Conservation (phyloP, 2,329 filamentous ascomycete species). For the Sarocladium kiliense region DNA sequence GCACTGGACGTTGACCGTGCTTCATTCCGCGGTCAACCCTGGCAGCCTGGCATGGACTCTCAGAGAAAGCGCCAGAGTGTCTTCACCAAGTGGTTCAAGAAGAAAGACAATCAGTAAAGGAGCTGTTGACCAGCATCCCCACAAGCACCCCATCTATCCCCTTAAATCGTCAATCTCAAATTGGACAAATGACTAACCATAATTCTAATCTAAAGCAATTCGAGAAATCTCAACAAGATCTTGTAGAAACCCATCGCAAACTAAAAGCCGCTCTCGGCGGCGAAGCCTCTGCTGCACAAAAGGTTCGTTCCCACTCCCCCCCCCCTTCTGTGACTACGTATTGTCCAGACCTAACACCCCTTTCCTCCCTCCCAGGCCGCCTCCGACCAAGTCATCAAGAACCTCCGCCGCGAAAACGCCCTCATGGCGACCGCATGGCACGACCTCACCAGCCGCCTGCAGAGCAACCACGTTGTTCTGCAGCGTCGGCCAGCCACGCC, state of each 20-base stretch:
- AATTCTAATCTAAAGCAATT: slow-evolving; percentile 40
- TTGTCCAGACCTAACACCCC: slow-evolving; percentile 1
- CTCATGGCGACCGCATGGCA: slow-evolving; percentile 84
- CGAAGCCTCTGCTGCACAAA: slow-evolving; percentile 43
- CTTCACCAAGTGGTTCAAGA: not conserved
- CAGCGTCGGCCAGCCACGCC: slow-evolving; percentile 70
- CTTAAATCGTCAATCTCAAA: not conserved
- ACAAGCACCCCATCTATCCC: not conserved
- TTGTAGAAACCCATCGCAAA: slow-evolving; percentile 48
- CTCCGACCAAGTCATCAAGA: slow-evolving; percentile 54
- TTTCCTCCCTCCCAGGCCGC: slow-evolving; percentile 45
- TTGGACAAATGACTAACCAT: not conserved
- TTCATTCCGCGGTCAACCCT: not conserved
- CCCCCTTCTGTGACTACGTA: slow-evolving; percentile 5
- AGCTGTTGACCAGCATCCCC: not conserved
- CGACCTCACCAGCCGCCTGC: slow-evolving; percentile 70
- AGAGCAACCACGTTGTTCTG: slow-evolving; percentile 77
- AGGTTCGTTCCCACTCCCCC: slow-evolving; percentile 35
- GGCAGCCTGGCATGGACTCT: not conserved
- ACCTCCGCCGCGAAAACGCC: slow-evolving; percentile 70
- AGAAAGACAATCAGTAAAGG: not conserved
- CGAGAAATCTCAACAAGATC: slow-evolving; percentile 52
- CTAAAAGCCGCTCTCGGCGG: slow-evolving; percentile 49
- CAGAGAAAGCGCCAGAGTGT: not conserved
- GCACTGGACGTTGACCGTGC: not conserved